Evolutionary conservation across 2,329 filamentous ascomycete genomes (phyloP).

Genomic region (Cadophora sp.): DNA sequence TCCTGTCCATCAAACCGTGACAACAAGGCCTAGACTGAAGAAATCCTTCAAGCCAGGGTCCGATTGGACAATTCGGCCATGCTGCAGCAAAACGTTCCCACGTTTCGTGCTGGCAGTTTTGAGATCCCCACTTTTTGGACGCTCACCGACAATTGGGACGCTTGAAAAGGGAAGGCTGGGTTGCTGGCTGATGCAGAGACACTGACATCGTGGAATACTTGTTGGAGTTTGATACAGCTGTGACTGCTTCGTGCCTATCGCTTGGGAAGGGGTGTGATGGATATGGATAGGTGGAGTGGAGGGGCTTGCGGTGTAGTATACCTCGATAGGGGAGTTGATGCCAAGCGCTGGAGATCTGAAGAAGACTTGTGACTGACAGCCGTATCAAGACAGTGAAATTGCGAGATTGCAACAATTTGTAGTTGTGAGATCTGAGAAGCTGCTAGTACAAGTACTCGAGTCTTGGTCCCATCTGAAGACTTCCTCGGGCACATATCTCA

Average conservation of each 20-base stretch:
- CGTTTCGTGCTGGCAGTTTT: slow-evolving; percentile 11
- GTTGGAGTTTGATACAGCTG: background rate
- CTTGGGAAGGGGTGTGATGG: background rate
- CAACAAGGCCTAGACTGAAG: background rate
- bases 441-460: too few species aligned
- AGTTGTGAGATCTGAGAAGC: too few species aligned
- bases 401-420: too few species aligned
- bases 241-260: background rate
- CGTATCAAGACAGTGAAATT: too few species aligned
- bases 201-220: slow-evolving; percentile 1
- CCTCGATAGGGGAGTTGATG: too few species aligned
- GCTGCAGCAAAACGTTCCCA: background rate
- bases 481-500: too few species aligned
- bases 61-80: slow-evolving; percentile 2
- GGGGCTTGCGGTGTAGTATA: too few species aligned
- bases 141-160: slow-evolving; percentile 9
- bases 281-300: background rate
- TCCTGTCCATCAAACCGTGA: background rate
- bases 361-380: too few species aligned
- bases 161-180: slow-evolving; percentile 5
- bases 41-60: background rate
- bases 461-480: too few species aligned
- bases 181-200: background rate
- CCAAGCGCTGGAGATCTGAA: too few species aligned
- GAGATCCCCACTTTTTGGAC: background rate